Conservation (phyloP, 176 grass and related monocot species). For the Urochloa ruziziensis region DNA sequence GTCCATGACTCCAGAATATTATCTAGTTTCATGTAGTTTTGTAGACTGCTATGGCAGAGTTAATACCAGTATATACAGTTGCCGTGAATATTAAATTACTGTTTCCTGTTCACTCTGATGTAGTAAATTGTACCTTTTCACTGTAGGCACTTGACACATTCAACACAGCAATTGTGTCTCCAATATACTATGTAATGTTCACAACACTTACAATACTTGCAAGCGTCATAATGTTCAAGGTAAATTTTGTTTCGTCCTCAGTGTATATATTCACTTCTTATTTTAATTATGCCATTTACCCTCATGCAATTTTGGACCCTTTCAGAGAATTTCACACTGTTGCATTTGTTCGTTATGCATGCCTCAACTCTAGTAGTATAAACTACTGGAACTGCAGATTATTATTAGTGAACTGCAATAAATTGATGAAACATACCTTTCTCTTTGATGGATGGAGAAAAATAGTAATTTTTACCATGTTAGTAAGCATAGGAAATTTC, state of each 20-base stretch:
- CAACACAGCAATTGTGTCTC: constrained; percentile 95
- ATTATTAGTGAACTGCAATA: not conserved
- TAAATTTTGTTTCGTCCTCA: constrained; percentile 35
- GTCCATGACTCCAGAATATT: not conserved
- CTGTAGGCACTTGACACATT: constrained; percentile 89
- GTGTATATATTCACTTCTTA: not conserved
- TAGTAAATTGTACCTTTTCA: not conserved
- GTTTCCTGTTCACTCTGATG: not conserved
- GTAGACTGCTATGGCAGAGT: not conserved
- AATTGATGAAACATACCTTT: not conserved
- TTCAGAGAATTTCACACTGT: not conserved
- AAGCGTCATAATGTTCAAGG: constrained; percentile 99
- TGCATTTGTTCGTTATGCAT: constrained; percentile 14
- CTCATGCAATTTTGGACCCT: not conserved
- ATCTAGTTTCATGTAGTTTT: not conserved
- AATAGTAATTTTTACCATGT: not conserved
- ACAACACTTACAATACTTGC: constrained; percentile 93
- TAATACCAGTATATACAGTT: not conserved
- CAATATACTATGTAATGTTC: constrained; percentile 99
- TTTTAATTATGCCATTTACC: not conserved
- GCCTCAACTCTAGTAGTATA: not conserved
- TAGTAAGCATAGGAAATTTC: not conserved
- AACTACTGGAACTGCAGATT: not conserved
- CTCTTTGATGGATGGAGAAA: not conserved
- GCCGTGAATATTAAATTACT: not conserved